Base-by-base conservation (phyloP, 768 basidiomycete species). In the Lactifluus echinatus region DNA sequence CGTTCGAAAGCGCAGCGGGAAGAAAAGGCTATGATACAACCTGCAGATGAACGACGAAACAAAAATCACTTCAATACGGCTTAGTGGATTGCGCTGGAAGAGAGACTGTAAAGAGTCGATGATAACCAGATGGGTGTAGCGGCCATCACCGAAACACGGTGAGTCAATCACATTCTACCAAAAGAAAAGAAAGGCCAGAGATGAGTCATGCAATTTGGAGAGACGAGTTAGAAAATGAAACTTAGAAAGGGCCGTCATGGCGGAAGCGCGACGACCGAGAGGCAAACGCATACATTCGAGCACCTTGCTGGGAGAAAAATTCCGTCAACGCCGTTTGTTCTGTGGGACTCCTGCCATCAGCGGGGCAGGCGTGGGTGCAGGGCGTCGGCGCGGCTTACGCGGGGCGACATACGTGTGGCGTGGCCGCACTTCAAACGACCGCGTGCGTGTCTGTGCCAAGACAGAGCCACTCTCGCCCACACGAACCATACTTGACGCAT, bases 371-470 rank as follows among this genome's bases (percentile, higher is more conserved):
- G 46, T 8, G 39, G 50, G 45, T 31, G 56, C 36, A 50, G 43
- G 51, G 37, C 37, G 45, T 60, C 50, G 57, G 51, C 52, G 36
- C 24, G 57, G 53, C 89, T 72, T 71, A 93, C 93, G 79, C 59
- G 84, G 85, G 50, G 89, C 90, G 59, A 80, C 75, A 71, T 95
- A 96, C 65, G 83, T 77, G 56, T 77, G 73, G 65, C 85, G 79
- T 17, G 84, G 74, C 31, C 88, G 75, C 53, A 93, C 90, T 50
- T 92, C 87, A 70, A 96, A 94, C 2, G 83, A 68, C 47, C 79
- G 74, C 24, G 93, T 91, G 40, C 78, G 76, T n/a, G 83, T 78
- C 63, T 83, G 77, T 42, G 89, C 86, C 24, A 96, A 79, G 24
- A 81, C 73, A 2, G 76, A 77, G 17, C 87, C 87, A 37, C 81